Evolutionary conservation across 2,329 filamentous ascomycete species (phyloP).

Genomic region (Claviceps sp.): DNA sequence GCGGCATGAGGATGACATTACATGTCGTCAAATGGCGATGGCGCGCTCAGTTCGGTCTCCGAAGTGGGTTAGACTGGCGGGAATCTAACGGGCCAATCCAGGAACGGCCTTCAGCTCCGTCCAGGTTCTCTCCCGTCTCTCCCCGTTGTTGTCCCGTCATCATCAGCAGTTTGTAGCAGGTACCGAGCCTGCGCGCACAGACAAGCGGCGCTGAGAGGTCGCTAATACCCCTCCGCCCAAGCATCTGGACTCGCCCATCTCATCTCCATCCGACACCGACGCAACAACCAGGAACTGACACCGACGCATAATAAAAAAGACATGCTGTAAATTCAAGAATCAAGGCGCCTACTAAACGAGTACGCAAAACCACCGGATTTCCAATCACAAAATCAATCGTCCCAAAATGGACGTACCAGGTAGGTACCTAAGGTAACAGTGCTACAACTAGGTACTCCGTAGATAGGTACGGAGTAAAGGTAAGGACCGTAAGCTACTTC

Average conservation of each 20-base stretch:
- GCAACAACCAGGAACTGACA: neutral
- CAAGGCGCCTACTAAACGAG: too few relatives aligned
- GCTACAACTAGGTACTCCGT: too few relatives aligned
- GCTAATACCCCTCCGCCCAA: neutral
- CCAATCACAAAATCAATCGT: too few relatives aligned
- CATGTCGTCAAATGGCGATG: too few relatives aligned
- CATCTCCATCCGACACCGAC: neutral
- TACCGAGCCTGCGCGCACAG: neutral
- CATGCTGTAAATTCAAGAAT: too few relatives aligned
- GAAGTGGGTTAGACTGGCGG: neutral
- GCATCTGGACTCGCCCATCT: neutral
- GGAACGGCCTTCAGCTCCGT: neutral
- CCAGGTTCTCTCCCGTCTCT: neutral
- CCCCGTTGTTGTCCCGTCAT: too few relatives aligned
- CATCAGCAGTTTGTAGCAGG: neutral
- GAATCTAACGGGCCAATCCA: neutral
- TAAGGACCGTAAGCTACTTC: too few relatives aligned
- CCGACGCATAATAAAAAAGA: slow-evolving; percentile 2
- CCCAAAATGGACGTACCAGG: too few relatives aligned
- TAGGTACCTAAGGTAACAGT: too few relatives aligned
- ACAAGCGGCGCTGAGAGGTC: neutral
- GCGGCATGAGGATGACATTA: too few relatives aligned
- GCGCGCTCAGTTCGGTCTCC: neutral
- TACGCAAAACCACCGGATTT: too few relatives aligned
- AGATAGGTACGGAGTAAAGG: too few relatives aligned